Percentiles rank a stretch among this genome's conserved stretches.
Conservation (phyloP, 768 basidiomycete species). For the Suillus discolor region DNA sequence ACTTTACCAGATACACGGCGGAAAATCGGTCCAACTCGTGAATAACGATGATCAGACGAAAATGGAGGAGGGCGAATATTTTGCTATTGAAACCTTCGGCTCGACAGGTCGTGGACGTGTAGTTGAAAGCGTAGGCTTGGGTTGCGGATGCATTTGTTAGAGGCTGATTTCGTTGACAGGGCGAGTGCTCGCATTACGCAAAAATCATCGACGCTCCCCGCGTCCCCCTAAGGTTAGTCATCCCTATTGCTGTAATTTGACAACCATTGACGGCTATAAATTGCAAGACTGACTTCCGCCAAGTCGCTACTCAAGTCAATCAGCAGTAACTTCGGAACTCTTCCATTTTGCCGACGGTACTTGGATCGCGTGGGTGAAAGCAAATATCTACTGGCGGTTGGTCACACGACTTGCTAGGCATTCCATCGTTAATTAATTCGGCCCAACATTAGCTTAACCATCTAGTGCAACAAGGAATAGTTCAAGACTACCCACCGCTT, state of each 20-base stretch:
- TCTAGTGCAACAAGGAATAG: slow-evolving; percentile 84
- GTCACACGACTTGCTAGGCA: slow-evolving; percentile 23
- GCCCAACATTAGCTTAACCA: slow-evolving; percentile 68
- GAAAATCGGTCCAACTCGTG: slow-evolving; percentile 89
- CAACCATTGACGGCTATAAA: slow-evolving; percentile 8
- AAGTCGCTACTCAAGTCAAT: slow-evolving; percentile 87
- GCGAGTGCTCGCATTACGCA: slow-evolving; percentile 94
- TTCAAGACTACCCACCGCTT: slow-evolving; percentile 91
- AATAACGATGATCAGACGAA: slow-evolving; percentile 89
- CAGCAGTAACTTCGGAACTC: slow-evolving; percentile 89
- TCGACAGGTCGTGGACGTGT: slow-evolving; percentile 93
- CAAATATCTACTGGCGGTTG: slow-evolving; percentile 88
- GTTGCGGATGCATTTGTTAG: not conserved
- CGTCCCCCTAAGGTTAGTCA: slow-evolving; percentile 70
- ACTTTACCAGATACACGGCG: slow-evolving; percentile 90
- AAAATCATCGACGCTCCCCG: slow-evolving; percentile 67
- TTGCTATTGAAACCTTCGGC: slow-evolving; percentile 98
- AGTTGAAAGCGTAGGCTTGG: slow-evolving; percentile 65
- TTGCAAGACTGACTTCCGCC: slow-evolving; percentile 72
- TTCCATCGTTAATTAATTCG: slow-evolving; percentile 5
- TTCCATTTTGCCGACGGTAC: slow-evolving; percentile 95
- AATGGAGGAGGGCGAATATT: slow-evolving; percentile 99
- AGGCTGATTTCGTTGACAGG: slow-evolving; percentile 44
- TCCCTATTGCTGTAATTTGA: slow-evolving; percentile 1
- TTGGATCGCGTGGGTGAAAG: slow-evolving; percentile 91